A percentile compares a stretch with the other conserved stretches of the same genome.
Evolutionary conservation across 768 basidiomycete genomes (phyloP).

Genomic region (Boletus reticuloceps): DNA sequence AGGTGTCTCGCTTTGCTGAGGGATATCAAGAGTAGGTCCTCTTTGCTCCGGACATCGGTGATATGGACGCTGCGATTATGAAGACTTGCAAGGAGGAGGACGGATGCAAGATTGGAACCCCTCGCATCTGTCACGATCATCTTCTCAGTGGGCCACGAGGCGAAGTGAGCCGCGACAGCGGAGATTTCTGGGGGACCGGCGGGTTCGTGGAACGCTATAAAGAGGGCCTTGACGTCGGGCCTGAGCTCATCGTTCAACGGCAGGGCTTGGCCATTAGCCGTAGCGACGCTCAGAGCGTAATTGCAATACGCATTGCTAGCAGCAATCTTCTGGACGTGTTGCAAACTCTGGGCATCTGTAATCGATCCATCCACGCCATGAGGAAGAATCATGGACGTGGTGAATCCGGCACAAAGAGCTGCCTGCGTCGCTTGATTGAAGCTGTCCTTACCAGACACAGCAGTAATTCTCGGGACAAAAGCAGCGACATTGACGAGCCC

Average conservation of each 20-base stretch:
- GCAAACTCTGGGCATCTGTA: constrained; percentile 64
- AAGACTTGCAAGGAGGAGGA: constrained; percentile 90
- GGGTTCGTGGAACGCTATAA: constrained; percentile 69
- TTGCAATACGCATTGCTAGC: constrained; percentile 76
- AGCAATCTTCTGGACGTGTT: constrained; percentile 65
- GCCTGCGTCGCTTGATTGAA: constrained; percentile 72
- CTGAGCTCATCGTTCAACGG: constrained; percentile 69
- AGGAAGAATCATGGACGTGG: constrained; percentile 77
- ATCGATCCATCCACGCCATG: constrained; percentile 61
- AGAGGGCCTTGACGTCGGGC: constrained; percentile 81
- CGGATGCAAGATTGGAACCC: constrained; percentile 87
- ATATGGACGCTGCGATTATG: constrained; percentile 88
- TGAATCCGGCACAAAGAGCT: constrained; percentile 88
- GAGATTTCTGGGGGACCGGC: constrained; percentile 57
- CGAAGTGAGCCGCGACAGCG: constrained; percentile 81
- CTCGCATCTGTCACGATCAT: constrained; percentile 94
- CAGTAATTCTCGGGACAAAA: constrained; percentile 72
- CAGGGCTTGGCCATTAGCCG: constrained; percentile 64
- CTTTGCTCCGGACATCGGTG: constrained; percentile 81
- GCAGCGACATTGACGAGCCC: constrained; percentile 87
- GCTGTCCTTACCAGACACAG: constrained; percentile 48
- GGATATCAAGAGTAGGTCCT: constrained; percentile 87
- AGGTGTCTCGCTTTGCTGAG: constrained; percentile 93
- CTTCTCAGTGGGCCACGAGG: constrained; percentile 87
- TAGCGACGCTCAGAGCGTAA: constrained; percentile 79